These are phyloP conservation scores for Carex myosuroides DNA, from an alignment of 176 grass and related monocot species.

Conservation along the genomic window DNA sequence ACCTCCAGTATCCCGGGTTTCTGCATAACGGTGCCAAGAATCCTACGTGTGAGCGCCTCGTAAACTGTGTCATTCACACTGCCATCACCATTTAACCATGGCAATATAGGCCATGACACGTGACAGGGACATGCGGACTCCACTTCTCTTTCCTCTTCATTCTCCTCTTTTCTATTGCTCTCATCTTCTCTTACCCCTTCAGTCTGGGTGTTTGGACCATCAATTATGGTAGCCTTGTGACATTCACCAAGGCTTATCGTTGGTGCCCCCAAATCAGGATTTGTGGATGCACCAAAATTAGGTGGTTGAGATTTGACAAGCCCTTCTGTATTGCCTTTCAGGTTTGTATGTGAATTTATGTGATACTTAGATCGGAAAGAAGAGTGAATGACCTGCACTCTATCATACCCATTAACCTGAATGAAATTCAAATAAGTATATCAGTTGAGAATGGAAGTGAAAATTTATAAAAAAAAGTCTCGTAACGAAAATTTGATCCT, in stretches of 20 bases:
- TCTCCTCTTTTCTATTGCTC: background rate
- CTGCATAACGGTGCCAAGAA: conserved; percentile 82
- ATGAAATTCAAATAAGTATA: conserved; percentile 25
- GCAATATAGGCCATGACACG: conserved; percentile 61
- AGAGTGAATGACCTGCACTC: conserved; percentile 57
- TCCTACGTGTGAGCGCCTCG: conserved; percentile 62
- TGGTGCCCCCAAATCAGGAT: conserved; percentile 31
- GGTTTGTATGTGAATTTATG: conserved; percentile 37
- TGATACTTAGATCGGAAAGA: conserved; percentile 77
- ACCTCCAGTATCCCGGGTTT: conserved; percentile 82
- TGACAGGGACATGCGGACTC: conserved; percentile 29
- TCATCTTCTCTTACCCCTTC: conserved; percentile 6
- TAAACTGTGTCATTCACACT: conserved; percentile 60
- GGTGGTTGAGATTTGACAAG: conserved; percentile 24
- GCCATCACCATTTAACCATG: conserved; percentile 98
- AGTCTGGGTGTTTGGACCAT: conserved; percentile 27
- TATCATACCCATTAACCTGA: conserved; percentile 86
- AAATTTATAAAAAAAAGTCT: background rate
- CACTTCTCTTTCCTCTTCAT: conserved; percentile 12
- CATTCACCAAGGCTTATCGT: conserved; percentile 59
- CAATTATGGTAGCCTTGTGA: conserved; percentile 67
- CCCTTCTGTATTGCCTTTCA: conserved; percentile 19
- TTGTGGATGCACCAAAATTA: conserved; percentile 24
- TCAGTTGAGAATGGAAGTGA: background rate
- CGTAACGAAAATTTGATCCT: background rate